phyloP scores from a whole-genome alignment of 768 basidiomycete species.

The Tephrocybe sp. region DNA sequence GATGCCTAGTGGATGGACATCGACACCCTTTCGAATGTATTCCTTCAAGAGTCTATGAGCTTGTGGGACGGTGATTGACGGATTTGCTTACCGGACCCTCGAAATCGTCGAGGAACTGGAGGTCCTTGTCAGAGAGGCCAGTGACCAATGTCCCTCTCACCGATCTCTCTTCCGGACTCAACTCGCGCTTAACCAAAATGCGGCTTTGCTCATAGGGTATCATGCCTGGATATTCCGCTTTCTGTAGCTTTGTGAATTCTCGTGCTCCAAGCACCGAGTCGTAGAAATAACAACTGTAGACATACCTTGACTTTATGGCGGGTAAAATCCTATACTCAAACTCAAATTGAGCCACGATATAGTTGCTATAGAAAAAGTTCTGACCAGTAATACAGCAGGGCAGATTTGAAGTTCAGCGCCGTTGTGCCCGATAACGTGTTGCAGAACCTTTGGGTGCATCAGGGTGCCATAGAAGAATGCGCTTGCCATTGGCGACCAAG shows the following conservation, averaged over 20 bases:
- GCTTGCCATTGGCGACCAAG: slow-evolving; percentile 15
- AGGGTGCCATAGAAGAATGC: slow-evolving; percentile 92
- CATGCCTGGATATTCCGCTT: slow-evolving; percentile 83
- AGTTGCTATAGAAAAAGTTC: slow-evolving; percentile 18
- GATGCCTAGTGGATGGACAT: slow-evolving; percentile 54
- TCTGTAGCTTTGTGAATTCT: slow-evolving; percentile 29
- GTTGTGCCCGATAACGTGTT: slow-evolving; percentile 69
- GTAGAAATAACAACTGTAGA: too few relatives aligned
- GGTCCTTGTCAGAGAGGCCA: slow-evolving; percentile 66
- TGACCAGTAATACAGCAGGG: slow-evolving; percentile 73
- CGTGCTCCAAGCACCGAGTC: too few relatives aligned
- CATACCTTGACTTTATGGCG: slow-evolving; percentile 75
- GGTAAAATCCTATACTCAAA: slow-evolving; percentile 62
- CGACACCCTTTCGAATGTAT: slow-evolving; percentile 59
- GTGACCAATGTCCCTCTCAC: slow-evolving; percentile 80
- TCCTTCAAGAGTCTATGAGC: slow-evolving; percentile 46
- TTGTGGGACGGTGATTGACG: background rate
- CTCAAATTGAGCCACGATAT: background rate
- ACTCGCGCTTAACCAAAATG: slow-evolving; percentile 45
- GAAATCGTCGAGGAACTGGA: slow-evolving; percentile 73
- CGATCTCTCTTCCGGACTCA: slow-evolving; percentile 60
- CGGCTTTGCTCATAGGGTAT: slow-evolving; percentile 56
- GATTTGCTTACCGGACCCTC: slow-evolving; percentile 67
- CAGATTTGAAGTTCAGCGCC: slow-evolving; percentile 64
- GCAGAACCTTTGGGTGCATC: slow-evolving; percentile 83